Evolutionary conservation across 257 asterid species (phyloP).

Genomic region (Echium plantagineum): DNA sequence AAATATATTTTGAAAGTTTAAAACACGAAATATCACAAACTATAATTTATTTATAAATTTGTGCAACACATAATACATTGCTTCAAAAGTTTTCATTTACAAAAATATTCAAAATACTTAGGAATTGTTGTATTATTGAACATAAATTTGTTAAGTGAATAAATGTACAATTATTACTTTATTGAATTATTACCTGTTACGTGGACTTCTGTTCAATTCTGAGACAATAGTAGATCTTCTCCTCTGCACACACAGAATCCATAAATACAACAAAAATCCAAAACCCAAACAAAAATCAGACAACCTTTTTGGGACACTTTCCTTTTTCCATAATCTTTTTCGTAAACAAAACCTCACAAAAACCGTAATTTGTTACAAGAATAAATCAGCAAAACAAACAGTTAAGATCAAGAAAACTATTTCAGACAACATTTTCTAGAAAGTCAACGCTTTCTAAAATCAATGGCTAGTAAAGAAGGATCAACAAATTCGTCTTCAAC

Average conservation of each 20-base stretch:
- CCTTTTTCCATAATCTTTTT: not conserved
- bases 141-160: too few species aligned
- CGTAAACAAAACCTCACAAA: not conserved
- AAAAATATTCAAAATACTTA: too few species aligned
- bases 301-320: not conserved
- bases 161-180: not conserved
- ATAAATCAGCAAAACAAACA: not conserved
- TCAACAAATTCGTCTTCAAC: constrained; percentile 20
- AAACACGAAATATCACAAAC: too few species aligned
- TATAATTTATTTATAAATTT: too few species aligned
- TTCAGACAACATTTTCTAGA: not conserved
- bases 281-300: not conserved
- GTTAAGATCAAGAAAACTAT: not conserved
- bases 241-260: not conserved
- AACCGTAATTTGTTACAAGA: too few species aligned
- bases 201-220: not conserved
- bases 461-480: constrained; percentile 44
- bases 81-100: too few species aligned
- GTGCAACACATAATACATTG: too few species aligned
- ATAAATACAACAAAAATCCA: not conserved
- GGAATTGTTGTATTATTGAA: too few species aligned
- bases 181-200: not conserved
- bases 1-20: too few species aligned
- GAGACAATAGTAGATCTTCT: not conserved
- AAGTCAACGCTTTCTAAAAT: constrained; percentile 17